Base-by-base conservation (phyloP, 2,329 filamentous ascomycete species). In the Kalaharituber pfeilii region DNA sequence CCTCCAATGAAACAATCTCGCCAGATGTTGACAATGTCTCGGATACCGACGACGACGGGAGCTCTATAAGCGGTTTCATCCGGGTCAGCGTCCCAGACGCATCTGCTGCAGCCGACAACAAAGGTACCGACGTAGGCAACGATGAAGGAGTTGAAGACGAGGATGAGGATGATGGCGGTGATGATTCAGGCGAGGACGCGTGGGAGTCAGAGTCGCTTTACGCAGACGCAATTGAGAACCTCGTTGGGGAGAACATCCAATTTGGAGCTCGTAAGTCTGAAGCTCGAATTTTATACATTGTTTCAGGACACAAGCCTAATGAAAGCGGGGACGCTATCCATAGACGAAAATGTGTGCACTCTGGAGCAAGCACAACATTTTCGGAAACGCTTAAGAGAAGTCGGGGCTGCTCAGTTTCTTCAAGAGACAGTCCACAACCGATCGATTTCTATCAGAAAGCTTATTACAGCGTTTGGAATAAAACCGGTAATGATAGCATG, bases 381-480 rank as follows among this genome's bases (percentile, higher is more conserved):
- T 65, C 80, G 84, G 60, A 76, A 81, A 62, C 75, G 83, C 59
- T 73, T 94, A 56, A 83, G 83, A 65, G 74, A 79, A 52, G 73
- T 87, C 58, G 88, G 88, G n/a, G 83, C 84, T 22, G 76, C 79
- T 57, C 75, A 81, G 57, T 94, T 95, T 67, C 79, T 85, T 65
- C 73, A 79, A 62, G 75, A 80, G 62, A 87, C 82, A 28, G 73
- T 93, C 51, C 78, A 80, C 59, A 74, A 75, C 52, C 79, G 80
- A 28, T 74, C 73, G 51, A 80, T 91, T 66, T 81, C 82, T 20
- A 84, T 84, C 53, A 86, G 83, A 69, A 89, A 86, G 69, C 74
- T 95, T 27, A 80, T 89, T 65, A 87, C 85, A 7, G 88, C 86
- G 13, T 95, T 95, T 71, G 81, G 81, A 56, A 78, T 94, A 62